phyloP scores from a whole-genome alignment of 2,329 filamentous ascomycete species.

The Xylaria sp. region DNA sequence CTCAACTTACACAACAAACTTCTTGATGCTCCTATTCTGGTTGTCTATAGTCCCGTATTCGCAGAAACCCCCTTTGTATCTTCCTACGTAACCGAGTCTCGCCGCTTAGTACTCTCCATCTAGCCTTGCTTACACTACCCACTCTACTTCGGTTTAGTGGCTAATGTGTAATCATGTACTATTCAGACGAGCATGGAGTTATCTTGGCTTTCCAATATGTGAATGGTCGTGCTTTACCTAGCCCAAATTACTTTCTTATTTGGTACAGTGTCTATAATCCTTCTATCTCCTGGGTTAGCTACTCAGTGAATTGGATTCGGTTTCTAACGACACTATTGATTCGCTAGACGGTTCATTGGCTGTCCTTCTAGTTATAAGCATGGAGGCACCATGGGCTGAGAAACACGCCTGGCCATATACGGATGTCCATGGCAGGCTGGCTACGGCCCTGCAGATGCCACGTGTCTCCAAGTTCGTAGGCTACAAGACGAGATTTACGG shows the following conservation, averaged over 20 bases:
- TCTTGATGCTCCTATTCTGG: too few species aligned
- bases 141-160: too few species aligned
- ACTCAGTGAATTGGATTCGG: too few species aligned
- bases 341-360: too few species aligned
- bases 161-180: neutral
- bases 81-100: too few species aligned
- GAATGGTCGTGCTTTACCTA: neutral
- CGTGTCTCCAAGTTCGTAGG: neutral
- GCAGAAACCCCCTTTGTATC: too few species aligned
- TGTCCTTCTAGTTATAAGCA: too few species aligned
- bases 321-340: too few species aligned
- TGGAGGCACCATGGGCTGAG: neutral
- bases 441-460: neutral
- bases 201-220: neutral
- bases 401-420: neutral
- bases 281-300: neutral
- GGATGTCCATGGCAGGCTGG: neutral
- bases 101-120: too few species aligned
- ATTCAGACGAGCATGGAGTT: neutral
- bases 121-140: too few species aligned
- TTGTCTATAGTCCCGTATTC: too few species aligned
- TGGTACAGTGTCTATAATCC: neutral
- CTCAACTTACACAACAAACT: too few species aligned
- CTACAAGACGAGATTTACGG: neutral
- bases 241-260: neutral